Percentiles rank a stretch among this genome's conserved stretches.
These are phyloP conservation scores for Backusella circina DNA, from an alignment of 192 early-diverging fungal genomes.

Conservation along the genomic window DNA sequence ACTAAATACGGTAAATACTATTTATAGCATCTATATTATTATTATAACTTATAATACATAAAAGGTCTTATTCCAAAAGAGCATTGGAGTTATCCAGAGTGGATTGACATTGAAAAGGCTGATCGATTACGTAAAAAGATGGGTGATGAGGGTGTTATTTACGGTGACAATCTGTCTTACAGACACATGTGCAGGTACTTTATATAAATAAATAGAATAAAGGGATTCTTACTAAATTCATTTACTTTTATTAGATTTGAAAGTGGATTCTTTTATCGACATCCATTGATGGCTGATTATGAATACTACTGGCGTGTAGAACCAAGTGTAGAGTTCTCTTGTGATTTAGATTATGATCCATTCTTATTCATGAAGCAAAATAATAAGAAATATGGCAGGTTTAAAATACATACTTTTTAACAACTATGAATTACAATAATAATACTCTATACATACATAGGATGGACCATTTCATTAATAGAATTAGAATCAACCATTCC, in stretches of 20 bases:
- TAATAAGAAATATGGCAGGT: constrained; percentile 66
- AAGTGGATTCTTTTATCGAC: constrained; percentile 79
- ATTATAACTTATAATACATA: background rate
- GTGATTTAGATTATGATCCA: constrained; percentile 83
- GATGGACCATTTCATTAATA: constrained; percentile 58
- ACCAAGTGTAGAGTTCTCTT: constrained; percentile 73
- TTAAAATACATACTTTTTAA: too few relatives aligned
- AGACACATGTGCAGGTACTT: constrained; percentile 66
- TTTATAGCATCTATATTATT: too few relatives aligned
- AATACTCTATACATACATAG: too few relatives aligned
- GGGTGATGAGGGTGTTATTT: constrained; percentile 52
- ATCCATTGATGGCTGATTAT: constrained; percentile 62
- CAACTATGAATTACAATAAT: too few relatives aligned
- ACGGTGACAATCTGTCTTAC: constrained; percentile 59
- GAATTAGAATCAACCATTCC: constrained; percentile 69
- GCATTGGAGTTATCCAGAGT: constrained; percentile 63
- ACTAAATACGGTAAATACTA: constrained; percentile 56
- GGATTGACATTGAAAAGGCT: constrained; percentile 58
- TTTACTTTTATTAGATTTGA: constrained; percentile 37
- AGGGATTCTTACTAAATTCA: background rate
- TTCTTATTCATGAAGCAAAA: constrained; percentile 74
- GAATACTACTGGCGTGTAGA: constrained; percentile 88
- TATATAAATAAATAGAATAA: background rate
- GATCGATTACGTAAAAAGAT: constrained; percentile 49
- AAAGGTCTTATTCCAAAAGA: constrained; percentile 52